phyloP scores from a whole-genome alignment of 2,329 filamentous ascomycete genomes.

The Seiridium unicorne region DNA sequence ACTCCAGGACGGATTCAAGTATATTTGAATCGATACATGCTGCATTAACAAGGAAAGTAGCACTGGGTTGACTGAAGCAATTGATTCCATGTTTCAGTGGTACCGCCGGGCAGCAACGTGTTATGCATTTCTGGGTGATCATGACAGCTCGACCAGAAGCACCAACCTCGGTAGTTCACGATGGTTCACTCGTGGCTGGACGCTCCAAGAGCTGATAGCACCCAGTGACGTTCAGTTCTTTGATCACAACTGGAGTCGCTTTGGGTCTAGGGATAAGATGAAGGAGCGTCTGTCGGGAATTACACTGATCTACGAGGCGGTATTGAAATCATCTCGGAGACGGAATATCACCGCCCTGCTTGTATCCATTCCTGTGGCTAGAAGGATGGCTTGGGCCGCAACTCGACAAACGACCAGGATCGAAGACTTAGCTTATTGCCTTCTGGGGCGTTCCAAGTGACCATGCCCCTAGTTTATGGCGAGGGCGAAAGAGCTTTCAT shows the following conservation, averaged over 20 bases:
- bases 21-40: neutral
- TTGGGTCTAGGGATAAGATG: neutral
- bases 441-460: neutral
- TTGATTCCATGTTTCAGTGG: neutral
- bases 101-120: neutral
- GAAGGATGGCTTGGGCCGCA: neutral
- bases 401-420: neutral
- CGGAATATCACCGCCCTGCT: neutral
- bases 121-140: neutral
- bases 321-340: neutral
- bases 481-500: no score
- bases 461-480: neutral
- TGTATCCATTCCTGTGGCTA: no score
- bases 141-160: neutral
- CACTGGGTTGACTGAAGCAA: neutral
- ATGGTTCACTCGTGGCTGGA: neutral
- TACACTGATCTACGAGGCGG: neutral
- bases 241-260: neutral
- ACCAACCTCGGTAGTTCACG: neutral
- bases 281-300: neutral
- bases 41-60: neutral
- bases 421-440: neutral
- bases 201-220: neutral
- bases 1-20: neutral
- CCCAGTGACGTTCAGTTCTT: neutral